Percentiles rank a stretch among this genome's conserved stretches.
Conservation (phyloP, 345 rosid species). For the Eucalyptus viminalis region DNA sequence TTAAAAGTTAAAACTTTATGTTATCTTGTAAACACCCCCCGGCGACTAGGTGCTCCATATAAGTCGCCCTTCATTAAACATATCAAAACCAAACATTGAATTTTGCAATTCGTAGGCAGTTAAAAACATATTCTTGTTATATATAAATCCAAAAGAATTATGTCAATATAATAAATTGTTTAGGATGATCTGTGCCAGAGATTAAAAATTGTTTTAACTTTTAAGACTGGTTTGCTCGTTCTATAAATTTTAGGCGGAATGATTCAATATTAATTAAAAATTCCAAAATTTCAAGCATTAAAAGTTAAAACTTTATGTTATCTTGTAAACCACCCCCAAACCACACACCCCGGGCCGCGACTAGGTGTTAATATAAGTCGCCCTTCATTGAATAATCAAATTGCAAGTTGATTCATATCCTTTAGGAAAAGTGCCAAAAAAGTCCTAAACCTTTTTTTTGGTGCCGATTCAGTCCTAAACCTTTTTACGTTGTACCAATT, state of each 20-base stretch:
- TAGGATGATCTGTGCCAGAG: background rate
- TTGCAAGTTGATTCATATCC: background rate
- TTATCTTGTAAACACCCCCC: no score
- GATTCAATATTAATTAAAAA: background rate
- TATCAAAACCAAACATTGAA: background rate
- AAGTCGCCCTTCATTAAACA: no score
- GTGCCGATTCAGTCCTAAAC: no score
- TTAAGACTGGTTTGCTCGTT: background rate
- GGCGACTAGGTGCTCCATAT: no score
- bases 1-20: no score
- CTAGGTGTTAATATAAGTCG: background rate
- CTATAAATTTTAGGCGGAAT: background rate
- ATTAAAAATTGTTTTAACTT: background rate
- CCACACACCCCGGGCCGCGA: no score
- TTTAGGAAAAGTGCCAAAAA: no score
- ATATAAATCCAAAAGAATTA: no score
- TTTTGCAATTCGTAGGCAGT: background rate
- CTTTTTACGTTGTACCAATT: no score
- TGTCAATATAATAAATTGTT: background rate
- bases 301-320: no score
- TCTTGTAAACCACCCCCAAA: no score
- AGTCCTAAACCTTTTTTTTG: no score
- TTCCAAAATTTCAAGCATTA: background rate
- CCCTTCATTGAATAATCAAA: background rate
- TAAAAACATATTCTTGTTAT: background rate